These are phyloP conservation scores for Annulohypoxylon moriforme DNA, from an alignment of 495 filamentous ascomycete genomes.

Conservation along the genomic window DNA sequence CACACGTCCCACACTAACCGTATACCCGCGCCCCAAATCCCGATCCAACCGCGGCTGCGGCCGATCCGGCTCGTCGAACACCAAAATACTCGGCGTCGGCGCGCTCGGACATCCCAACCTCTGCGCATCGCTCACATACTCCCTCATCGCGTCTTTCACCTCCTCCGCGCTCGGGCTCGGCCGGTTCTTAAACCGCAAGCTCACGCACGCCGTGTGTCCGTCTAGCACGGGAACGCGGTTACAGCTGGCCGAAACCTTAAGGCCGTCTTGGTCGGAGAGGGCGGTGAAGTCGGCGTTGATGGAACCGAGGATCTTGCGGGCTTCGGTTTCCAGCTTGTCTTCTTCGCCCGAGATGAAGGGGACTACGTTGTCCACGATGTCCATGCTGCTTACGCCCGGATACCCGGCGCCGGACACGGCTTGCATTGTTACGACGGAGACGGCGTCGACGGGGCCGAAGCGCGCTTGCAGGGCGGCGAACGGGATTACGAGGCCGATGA, in stretches of 20 bases:
- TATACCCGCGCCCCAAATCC: slow-evolving; percentile 78
- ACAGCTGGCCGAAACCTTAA: slow-evolving; percentile 81
- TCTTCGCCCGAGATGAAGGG: slow-evolving; percentile 90
- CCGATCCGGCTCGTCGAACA: slow-evolving; percentile 82
- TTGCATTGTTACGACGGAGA: slow-evolving; percentile 88
- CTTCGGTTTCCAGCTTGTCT: slow-evolving; percentile 87
- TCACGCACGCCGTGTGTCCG: slow-evolving; percentile 86
- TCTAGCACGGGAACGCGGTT: slow-evolving; percentile 86
- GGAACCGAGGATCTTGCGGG: slow-evolving; percentile 82
- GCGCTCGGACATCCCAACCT: slow-evolving; percentile 80
- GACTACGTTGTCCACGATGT: slow-evolving; percentile 83
- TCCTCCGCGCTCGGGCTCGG: slow-evolving; percentile 68
- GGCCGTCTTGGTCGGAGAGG: slow-evolving; percentile 70
- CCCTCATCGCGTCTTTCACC: slow-evolving; percentile 74
- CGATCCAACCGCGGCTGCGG: slow-evolving; percentile 89
- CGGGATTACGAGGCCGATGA: slow-evolving; percentile 90
- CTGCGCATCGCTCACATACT: slow-evolving; percentile 80
- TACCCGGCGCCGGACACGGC: slow-evolving; percentile 90
- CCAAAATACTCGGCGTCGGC: slow-evolving; percentile 75
- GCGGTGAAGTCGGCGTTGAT: slow-evolving; percentile 73
- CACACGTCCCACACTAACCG: slow-evolving; percentile 82
- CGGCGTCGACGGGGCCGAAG: slow-evolving; percentile 78
- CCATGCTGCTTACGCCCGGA: slow-evolving; percentile 81
- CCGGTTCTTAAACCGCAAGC: slow-evolving; percentile 73
- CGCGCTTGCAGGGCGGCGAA: slow-evolving; percentile 82